These are phyloP conservation scores for Stenocarpella maydis DNA, from an alignment of 2,329 filamentous ascomycete genomes.

Conservation along the genomic window DNA sequence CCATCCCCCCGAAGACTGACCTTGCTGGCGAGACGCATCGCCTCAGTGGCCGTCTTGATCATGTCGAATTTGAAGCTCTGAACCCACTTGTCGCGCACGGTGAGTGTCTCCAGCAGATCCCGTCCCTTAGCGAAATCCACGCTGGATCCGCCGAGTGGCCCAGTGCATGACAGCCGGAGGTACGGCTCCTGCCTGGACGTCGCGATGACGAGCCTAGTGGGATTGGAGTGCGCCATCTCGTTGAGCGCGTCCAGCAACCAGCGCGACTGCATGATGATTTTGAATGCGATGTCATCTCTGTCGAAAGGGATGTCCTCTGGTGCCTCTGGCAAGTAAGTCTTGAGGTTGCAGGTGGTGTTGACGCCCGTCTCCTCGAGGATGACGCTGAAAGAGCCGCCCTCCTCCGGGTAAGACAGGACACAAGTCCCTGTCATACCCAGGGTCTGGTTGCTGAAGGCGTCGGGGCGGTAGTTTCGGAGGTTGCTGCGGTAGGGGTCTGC, in stretches of 20 bases:
- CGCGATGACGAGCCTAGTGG: conserved; percentile 74
- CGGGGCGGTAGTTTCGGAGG: conserved; percentile 67
- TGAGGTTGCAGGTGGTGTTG: conserved; percentile 87
- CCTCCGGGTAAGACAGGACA: conserved; percentile 77
- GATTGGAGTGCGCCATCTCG: conserved; percentile 75
- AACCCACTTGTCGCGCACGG: conserved; percentile 65
- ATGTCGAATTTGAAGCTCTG: conserved; percentile 89
- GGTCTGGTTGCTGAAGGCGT: conserved; percentile 84
- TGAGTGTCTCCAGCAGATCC: conserved; percentile 78
- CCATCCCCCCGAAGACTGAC: conserved; percentile 88
- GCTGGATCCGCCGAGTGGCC: conserved; percentile 67
- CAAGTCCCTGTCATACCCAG: conserved; percentile 88
- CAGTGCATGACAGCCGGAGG: conserved; percentile 75
- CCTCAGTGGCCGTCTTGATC: conserved; percentile 83
- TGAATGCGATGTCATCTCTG: conserved; percentile 80
- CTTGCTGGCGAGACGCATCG: conserved; percentile 93
- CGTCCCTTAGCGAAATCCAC: conserved; percentile 72
- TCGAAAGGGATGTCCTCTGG: conserved; percentile 89
- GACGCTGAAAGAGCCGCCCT: conserved; percentile 82
- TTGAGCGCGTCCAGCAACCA: conserved; percentile 76
- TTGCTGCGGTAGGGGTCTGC: conserved; percentile 69
- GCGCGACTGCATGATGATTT: conserved; percentile 89
- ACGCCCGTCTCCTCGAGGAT: conserved; percentile 87
- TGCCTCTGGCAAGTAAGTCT: conserved; percentile 81
- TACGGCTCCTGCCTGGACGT: conserved; percentile 72